These are phyloP conservation scores for Sonneratia alba DNA, from an alignment of 345 rosid genomes.

Conservation along the genomic window DNA sequence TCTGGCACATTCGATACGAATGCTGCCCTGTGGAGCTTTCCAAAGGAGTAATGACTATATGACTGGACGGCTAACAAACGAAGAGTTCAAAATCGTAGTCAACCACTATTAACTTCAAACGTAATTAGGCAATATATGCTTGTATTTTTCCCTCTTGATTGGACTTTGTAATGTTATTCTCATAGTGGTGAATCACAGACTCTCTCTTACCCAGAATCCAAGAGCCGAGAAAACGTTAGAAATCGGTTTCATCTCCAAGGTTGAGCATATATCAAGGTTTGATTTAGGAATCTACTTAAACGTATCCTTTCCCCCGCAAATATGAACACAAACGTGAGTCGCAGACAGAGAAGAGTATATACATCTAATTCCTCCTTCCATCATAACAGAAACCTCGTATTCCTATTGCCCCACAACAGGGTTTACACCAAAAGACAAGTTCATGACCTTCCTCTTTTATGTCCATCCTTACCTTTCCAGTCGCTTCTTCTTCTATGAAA, in stretches of 20 bases:
- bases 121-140: neutral
- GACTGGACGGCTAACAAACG: constrained; percentile 61
- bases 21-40: constrained; percentile 42
- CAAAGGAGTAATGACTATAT: constrained; percentile 70
- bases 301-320: too few species aligned
- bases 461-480: too few species aligned
- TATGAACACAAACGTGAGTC: too few species aligned
- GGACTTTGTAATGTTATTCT: neutral
- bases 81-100: neutral
- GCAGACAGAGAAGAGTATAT: too few species aligned
- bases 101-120: neutral
- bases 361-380: constrained; percentile 57
- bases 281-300: neutral
- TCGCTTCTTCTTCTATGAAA: too few species aligned
- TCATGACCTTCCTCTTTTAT: neutral
- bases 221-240: neutral
- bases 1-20: too few species aligned
- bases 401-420: constrained; percentile 23
- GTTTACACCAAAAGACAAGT: neutral
- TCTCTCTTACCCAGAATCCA: neutral
- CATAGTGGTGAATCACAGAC: neutral
- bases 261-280: constrained; percentile 9
- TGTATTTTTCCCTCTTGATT: neutral
- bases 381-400: constrained; percentile 83
- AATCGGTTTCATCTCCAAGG: neutral